Base-by-base conservation (phyloP, 2,329 filamentous ascomycete species). In the Stachybotrys echinatus region DNA sequence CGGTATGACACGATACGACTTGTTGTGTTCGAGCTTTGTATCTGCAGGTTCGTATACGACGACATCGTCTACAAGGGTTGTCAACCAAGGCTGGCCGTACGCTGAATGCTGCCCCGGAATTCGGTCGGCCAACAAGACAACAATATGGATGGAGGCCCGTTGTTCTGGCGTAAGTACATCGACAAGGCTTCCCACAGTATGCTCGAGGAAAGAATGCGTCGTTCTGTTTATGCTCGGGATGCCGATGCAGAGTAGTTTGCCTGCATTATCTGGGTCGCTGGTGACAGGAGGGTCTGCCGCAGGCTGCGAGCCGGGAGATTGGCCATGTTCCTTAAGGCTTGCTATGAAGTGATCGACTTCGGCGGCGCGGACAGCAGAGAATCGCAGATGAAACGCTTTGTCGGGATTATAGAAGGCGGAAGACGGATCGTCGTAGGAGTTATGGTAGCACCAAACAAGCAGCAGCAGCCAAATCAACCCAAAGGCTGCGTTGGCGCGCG, bases 391-490 rank as follows among this genome's bases (percentile, higher is more conserved):
- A 50, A 66, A 67, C 45, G 65, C 65, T 23, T 52, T 49, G 22
- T 42, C 27, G 23, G 54, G 53, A 52, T 63, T 54, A 56, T 61
- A 68, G 53, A 68, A 68, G 51, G 65, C 52, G 5, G 65, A 68
- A 2, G 62, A 62, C 6, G 65, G 65, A 52, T 68, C 65, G 51
- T 68, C 65, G 51, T 57, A 65, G 23, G 62, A 61, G 54, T 65
- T 61, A 23, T 56, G 52, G 49, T 56, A 63, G 55, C 62, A 62
- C 52, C 60, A 63, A 12, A 59, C 6, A 1, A 63, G 50, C 19
- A 63, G 59, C 19, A 48, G 44, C 22, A 63, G 45, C 64, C 63
- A 68, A 27, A 61, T 21, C 31, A 58, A 47, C 57, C 61, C 66
- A 56, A 68, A 68, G 56, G 50, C 55, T 34, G 55, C 54, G 56